Conservation (phyloP, 106 monocot species). For the Xerophyta viscosa region DNA sequence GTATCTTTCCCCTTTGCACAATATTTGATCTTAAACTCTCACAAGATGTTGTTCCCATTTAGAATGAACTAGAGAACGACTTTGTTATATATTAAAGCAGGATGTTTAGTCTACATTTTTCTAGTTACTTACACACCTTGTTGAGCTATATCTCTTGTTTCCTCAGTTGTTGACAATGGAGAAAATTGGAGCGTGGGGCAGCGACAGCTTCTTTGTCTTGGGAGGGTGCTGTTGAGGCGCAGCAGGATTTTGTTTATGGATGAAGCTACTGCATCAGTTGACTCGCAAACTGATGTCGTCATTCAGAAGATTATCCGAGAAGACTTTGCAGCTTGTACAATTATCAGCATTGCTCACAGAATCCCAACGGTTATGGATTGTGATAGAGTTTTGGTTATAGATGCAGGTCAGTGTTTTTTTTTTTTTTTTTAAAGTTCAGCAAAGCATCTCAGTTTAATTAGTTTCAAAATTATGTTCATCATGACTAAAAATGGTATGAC, state of each 20-base stretch:
- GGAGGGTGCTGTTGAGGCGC: conserved; percentile 51
- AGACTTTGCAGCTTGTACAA: conserved; percentile 51
- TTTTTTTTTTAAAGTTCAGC: too few species aligned
- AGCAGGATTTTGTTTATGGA: conserved; percentile 54
- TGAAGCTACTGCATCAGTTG: conserved; percentile 68
- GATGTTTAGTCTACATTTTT: too few species aligned
- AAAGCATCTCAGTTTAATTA: too few species aligned
- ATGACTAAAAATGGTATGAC: too few species aligned
- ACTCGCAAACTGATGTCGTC: conserved; percentile 62
- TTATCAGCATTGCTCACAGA: conserved; percentile 74
- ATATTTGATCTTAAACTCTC: too few species aligned
- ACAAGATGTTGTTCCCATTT: too few species aligned
- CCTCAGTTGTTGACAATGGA: conserved; percentile 65
- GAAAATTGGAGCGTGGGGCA: conserved; percentile 83
- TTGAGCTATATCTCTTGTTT: background rate
- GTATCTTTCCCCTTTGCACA: conserved; percentile 27
- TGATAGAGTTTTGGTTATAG: conserved; percentile 59
- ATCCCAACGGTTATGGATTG: conserved; percentile 87
- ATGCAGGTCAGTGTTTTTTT: conserved; percentile 58
- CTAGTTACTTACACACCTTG: background rate
- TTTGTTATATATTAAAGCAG: too few species aligned
- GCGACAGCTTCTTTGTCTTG: conserved; percentile 68
- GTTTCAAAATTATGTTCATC: too few species aligned
- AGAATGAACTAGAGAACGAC: too few species aligned
- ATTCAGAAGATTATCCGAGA: conserved; percentile 71